Base-by-base conservation (phyloP, 2,329 filamentous ascomycete species). In the Grosmannia clavigera region DNA sequence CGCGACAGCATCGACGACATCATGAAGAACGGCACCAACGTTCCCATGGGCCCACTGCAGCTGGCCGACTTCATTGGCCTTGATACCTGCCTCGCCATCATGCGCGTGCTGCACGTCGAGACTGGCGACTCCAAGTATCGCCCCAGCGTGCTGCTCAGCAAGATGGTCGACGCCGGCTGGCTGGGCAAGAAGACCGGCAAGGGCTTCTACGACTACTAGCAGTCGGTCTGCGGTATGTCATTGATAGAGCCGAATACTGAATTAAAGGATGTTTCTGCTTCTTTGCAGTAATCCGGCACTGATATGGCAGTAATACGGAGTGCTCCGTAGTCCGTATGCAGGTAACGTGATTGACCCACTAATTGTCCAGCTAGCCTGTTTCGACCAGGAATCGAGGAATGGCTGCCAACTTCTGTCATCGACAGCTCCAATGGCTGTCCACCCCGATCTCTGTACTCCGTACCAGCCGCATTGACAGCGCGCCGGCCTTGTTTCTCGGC, bases 21-120 rank as follows among this genome's bases (percentile, higher is more conserved):
- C 68, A 99, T 99, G 94, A 97, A 96, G 82, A 96, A 96, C 67
- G 94, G 94, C 55, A 99, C 94, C 27, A 96, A 96, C 70, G 94
- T 99, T 50, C 94, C 94, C 29, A 99, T 99, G 94, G 94, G 94
- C 0, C 94, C 94, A 11, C 78, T 99, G 65, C 86, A 91, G 68
- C 76, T 99, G 67, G 94, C 94, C 2, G 94, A 99, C 73, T 99
- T 99, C 69, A 97, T 99, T 68, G 94, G 94, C 9, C 79, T 99
- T 53, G 94, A 99, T 71, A 99, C 94, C 0, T 99, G 94, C 70
- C 76, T 97, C 63, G 85, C 92, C 27, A 99, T 99, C 69, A 99
- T 99, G 94, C 91, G 88, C 74, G 94, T 97, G 4, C 74, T 99
- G 68, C 85, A 97, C 70, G 79, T 83, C 62, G 92, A 97, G 77